Percentiles rank a stretch among this genome's conserved stretches.
phyloP scores from a whole-genome alignment of 2,329 filamentous ascomycete species.

The Beauveria bassiana region DNA sequence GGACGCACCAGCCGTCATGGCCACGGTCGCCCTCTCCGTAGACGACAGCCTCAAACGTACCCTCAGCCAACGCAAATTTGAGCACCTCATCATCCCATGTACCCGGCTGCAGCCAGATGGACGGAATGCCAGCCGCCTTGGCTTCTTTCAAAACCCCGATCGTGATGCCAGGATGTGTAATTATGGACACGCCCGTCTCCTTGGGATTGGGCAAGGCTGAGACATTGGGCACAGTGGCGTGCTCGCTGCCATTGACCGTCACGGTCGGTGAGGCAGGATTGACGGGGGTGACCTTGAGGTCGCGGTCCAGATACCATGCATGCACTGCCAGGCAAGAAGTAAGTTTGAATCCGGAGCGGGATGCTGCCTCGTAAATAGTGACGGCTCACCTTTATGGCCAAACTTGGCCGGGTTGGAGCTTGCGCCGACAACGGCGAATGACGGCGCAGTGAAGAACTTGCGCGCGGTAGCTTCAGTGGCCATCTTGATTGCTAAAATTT shows the following conservation, averaged over 20 bases:
- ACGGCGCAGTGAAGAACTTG: constrained; percentile 70
- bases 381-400: constrained; percentile 68
- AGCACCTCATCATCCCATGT: constrained; percentile 74
- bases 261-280: constrained; percentile 67
- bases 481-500: constrained; percentile 28
- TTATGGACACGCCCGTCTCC: constrained; percentile 72
- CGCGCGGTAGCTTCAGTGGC: constrained; percentile 64
- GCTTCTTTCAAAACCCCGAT: constrained; percentile 69
- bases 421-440: constrained; percentile 85
- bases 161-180: constrained; percentile 78
- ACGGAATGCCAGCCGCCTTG: constrained; percentile 60
- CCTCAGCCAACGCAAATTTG: constrained; percentile 53
- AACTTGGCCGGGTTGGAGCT: constrained; percentile 79
- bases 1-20: constrained; percentile 75
- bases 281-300: constrained; percentile 71
- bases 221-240: constrained; percentile 59
- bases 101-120: constrained; percentile 87
- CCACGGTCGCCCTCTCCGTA: constrained; percentile 57
- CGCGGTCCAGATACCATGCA: constrained; percentile 75
- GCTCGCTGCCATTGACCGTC: constrained; percentile 46
- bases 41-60: constrained; percentile 61
- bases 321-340: constrained; percentile 53
- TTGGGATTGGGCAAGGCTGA: constrained; percentile 56
- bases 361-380: background rate
- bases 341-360: background rate